Evolutionary conservation across 2,329 filamentous ascomycete species (phyloP).

Genomic region (Clonostachys byssicola): DNA sequence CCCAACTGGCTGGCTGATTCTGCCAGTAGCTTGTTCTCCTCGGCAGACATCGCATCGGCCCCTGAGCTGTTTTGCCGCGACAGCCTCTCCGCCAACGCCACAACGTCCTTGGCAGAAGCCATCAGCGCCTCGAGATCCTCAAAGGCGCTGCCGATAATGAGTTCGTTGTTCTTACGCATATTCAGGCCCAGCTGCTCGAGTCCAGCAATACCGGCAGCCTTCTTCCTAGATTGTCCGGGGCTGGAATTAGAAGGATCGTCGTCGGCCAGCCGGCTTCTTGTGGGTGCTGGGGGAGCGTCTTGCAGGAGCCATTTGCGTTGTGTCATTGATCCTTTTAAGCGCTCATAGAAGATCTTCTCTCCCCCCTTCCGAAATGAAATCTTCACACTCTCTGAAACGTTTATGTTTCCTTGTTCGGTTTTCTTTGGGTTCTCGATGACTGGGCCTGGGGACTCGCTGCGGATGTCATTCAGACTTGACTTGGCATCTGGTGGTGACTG

Average conservation of each 20-base stretch:
- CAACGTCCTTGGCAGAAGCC: constrained; percentile 95
- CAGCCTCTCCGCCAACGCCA: constrained; percentile 87
- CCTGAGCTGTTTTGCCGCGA: constrained; percentile 61
- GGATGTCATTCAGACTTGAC: constrained; percentile 27
- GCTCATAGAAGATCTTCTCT: constrained; percentile 84
- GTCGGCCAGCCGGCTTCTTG: constrained; percentile 35
- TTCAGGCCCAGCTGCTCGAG: constrained; percentile 82
- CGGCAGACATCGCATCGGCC: constrained; percentile 56
- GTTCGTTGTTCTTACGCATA: constrained; percentile 86
- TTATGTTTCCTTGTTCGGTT: constrained; percentile 28
- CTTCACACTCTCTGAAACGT: constrained; percentile 75
- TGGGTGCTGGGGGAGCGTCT: constrained; percentile 82
- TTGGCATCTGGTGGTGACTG: constrained; percentile 25
- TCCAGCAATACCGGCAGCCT: constrained; percentile 84
- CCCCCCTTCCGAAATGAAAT: constrained; percentile 88
- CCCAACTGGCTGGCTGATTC: constrained; percentile 78
- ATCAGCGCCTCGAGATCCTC: constrained; percentile 95
- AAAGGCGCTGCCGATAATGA: constrained; percentile 89
- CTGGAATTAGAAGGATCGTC: constrained; percentile 22
- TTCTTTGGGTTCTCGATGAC: constrained; percentile 38
- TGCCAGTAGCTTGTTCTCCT: constrained; percentile 71
- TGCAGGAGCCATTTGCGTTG: constrained; percentile 96
- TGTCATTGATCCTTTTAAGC: constrained; percentile 80
- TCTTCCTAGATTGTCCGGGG: constrained; percentile 28
- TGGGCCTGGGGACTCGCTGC: constrained; percentile 77